phyloP scores from a whole-genome alignment of 495 filamentous ascomycete genomes.

The Trichoderma asperelloides region DNA sequence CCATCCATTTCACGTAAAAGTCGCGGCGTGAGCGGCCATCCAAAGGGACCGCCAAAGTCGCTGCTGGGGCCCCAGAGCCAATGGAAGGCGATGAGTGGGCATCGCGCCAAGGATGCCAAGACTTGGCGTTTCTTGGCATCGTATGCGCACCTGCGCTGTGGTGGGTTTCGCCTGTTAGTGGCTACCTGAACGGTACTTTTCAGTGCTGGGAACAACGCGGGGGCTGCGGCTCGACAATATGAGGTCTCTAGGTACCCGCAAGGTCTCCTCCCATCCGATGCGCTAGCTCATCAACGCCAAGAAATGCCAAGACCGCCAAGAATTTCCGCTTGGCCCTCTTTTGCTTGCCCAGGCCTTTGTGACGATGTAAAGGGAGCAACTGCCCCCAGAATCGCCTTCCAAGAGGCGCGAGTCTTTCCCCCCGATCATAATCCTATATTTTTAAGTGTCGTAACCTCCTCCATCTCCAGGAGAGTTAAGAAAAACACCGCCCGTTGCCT shows the following conservation, averaged over 20 bases:
- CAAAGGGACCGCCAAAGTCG: background rate
- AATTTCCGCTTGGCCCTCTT: slow-evolving; percentile 9
- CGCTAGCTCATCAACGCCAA: background rate
- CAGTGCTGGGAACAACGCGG: background rate
- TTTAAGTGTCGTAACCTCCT: background rate
- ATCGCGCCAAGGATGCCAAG: slow-evolving; percentile 11
- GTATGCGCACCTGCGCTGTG: background rate
- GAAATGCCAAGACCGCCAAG: slow-evolving; percentile 13
- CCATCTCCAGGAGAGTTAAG: background rate
- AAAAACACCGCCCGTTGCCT: background rate
- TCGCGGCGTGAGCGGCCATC: background rate
- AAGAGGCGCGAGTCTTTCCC: slow-evolving; percentile 6
- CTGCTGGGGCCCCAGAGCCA: background rate
- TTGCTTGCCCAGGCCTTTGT: slow-evolving; percentile 6
- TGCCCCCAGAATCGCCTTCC: slow-evolving; percentile 3
- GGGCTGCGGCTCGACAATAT: background rate
- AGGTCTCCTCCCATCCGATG: background rate
- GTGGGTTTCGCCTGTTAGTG: background rate
- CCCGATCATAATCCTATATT: background rate
- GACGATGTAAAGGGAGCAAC: slow-evolving; percentile 8
- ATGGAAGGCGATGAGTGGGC: background rate
- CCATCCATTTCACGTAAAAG: background rate
- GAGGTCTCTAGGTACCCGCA: background rate
- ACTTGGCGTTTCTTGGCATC: slow-evolving; percentile 7
- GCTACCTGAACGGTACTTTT: background rate